These are phyloP conservation scores for Auriscalpium microsporum DNA, from an alignment of 768 basidiomycete genomes.

Conservation along the genomic window DNA sequence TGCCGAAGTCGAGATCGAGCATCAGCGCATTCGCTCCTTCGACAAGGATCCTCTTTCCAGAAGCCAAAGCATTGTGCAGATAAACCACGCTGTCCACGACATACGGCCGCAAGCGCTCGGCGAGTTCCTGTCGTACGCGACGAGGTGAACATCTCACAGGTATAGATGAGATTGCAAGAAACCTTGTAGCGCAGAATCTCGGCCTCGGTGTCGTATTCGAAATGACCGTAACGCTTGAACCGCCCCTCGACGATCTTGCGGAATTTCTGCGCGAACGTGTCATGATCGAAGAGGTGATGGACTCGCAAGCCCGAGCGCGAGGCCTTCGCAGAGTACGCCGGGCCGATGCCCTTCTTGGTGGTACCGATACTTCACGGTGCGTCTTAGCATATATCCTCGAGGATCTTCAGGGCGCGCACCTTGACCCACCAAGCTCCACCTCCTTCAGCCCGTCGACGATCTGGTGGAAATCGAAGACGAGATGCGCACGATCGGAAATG, in stretches of 20 bases:
- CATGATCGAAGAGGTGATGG: conserved; percentile 89
- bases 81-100: conserved; percentile 85
- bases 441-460: conserved; percentile 99
- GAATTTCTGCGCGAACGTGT: conserved; percentile 85
- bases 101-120: conserved; percentile 76
- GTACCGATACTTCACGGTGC: conserved; percentile 73
- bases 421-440: conserved; percentile 88
- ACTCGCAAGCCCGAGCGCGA: conserved; percentile 92
- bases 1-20: conserved; percentile 97
- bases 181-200: conserved; percentile 93
- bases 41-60: conserved; percentile 77
- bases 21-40: conserved; percentile 98
- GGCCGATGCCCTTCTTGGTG: conserved; percentile 96
- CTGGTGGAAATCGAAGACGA: conserved; percentile 99
- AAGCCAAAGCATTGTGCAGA: conserved; percentile 69
- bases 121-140: conserved; percentile 49
- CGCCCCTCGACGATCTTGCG: conserved; percentile 92
- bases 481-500: conserved; percentile 91
- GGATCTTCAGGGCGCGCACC: conserved; percentile 25
- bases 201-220: conserved; percentile 97
- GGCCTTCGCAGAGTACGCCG: conserved; percentile 96
- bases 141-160: not conserved
- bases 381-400: not conserved
- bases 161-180: not conserved
- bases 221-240: conserved; percentile 95